Percentiles rank a stretch among this genome's conserved stretches.
Conservation (phyloP, 805 yeast genomes). For the Saccharomycopsis babjevae region DNA sequence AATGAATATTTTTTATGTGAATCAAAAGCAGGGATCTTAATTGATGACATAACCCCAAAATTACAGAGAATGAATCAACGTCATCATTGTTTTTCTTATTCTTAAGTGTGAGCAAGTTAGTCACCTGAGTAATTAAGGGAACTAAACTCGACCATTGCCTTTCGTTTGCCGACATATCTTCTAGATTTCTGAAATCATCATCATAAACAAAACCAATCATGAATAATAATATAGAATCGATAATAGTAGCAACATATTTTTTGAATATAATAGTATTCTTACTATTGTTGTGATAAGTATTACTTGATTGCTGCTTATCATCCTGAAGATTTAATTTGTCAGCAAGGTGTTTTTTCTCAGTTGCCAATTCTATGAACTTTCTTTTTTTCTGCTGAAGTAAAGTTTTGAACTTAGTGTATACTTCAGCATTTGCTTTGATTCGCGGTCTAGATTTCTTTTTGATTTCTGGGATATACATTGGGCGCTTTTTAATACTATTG, state of each 20-base stretch:
- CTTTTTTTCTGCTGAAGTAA: conserved; percentile 1
- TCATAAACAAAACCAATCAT: conserved; percentile 16
- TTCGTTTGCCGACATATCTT: conserved; percentile 8
- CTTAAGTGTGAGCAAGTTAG: neutral
- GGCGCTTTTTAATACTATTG: neutral
- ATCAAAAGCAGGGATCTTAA: conserved; percentile 9
- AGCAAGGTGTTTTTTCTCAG: conserved; percentile 11
- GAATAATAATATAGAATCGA: conserved; percentile 10
- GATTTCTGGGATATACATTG: neutral
- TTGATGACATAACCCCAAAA: conserved; percentile 15
- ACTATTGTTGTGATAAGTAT: neutral
- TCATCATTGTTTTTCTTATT: neutral
- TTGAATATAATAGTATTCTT: neutral
- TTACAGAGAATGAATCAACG: neutral
- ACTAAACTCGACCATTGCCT: conserved; percentile 12
- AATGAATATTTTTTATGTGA: conserved; percentile 4
- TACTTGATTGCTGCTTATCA: neutral
- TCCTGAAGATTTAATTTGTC: conserved; percentile 6
- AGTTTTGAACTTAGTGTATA: neutral
- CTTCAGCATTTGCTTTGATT: neutral
- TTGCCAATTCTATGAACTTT: conserved; percentile 6
- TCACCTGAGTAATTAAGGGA: conserved; percentile 10
- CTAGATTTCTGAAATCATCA: conserved; percentile 6
- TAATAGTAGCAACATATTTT: neutral
- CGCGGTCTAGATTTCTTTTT: neutral